Evolutionary conservation across 768 basidiomycete species (phyloP), one percentile per base, ranked within the genome.

Genomic region (Kwoniella sp.): DNA sequence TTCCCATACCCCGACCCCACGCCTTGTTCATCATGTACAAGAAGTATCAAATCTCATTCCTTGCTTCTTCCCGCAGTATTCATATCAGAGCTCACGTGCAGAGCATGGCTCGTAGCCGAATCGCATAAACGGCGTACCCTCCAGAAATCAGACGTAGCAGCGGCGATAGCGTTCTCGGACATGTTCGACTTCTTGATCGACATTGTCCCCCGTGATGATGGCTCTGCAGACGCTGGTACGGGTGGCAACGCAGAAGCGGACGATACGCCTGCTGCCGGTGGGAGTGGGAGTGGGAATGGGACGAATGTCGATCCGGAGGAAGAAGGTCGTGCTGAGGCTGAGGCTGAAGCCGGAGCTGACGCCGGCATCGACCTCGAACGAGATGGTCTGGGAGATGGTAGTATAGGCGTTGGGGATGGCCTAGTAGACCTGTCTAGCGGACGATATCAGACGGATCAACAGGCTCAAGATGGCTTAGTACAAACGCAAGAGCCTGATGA

Each of bases 161-260:
- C 92, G 74, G 95, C 94, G 0, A 85, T 96, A 65, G 87, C 87
- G 73, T 92, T 93, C 81, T 90, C 90, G 3, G 95, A 97, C 82
- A 93, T 94, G 79, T 97, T 97, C 74, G 95, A 97, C 82, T 98
- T 98, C 76, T 84, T 98, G 63, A 95, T 97, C 78, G 95, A 97
- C 81, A 92, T 96, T 63, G 89, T 95, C 0, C 94, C 94, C 0
- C 84, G 93, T 48, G 94, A 95, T 65, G 90, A 92, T 41, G 75
- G 69, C 7, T 23, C 50, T 29, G 57, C 52, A 47, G 58, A 31
- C 63, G 61, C 31, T n/a, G 58, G 29, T 22, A 23, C 7, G 28
- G 26, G 30, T 53, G 34, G n/a, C 17, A 30, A 57, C 23, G 37
- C n/a, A 23, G 41, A 15, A 20, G 23, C 29, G 11, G 26, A 51